phyloP scores from a whole-genome alignment of 2,329 filamentous ascomycete genomes.

The Aspergillus amoenus region DNA sequence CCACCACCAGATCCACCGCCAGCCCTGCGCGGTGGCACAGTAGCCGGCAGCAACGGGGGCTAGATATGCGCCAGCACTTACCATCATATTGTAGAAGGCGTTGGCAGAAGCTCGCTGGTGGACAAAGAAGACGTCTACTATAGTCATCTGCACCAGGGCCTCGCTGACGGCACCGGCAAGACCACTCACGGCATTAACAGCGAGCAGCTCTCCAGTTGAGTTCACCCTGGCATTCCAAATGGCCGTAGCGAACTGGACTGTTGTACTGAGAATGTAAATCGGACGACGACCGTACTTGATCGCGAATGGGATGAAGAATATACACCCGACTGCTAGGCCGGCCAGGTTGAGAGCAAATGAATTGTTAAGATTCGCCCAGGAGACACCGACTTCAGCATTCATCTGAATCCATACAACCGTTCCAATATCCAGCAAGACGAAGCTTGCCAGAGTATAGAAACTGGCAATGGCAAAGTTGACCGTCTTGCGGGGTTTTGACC shows the following conservation, averaged over 20 bases:
- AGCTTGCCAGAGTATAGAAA: constrained; percentile 8
- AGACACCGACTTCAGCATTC: constrained; percentile 11
- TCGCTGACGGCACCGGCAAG: constrained; percentile 12
- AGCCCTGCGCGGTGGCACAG: constrained; percentile 43
- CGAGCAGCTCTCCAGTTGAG: background rate
- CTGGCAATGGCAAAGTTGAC: constrained; percentile 11
- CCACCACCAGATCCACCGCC: constrained; percentile 55
- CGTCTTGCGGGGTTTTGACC: constrained; percentile 8
- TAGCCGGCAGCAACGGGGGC: constrained; percentile 24
- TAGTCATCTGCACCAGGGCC: constrained; percentile 15
- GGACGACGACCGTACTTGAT: constrained; percentile 13
- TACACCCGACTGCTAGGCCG: constrained; percentile 11
- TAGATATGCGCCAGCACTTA: constrained; percentile 4
- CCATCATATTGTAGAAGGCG: constrained; percentile 10
- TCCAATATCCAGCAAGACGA: constrained; percentile 2
- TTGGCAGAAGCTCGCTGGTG: constrained; percentile 13
- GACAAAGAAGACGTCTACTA: constrained; percentile 16
- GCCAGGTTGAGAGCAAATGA: constrained; percentile 10
- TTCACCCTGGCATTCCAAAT: constrained; percentile 1
- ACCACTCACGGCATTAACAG: constrained; percentile 6
- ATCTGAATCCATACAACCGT: constrained; percentile 11
- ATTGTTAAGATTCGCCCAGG: constrained; percentile 8
- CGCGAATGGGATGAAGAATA: constrained; percentile 16
- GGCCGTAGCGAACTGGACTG: background rate
- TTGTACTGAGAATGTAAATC: constrained; percentile 1